Evolutionary conservation across 2,329 filamentous ascomycete genomes (phyloP), one percentile per base, ranked within the genome.

Genomic region (Orbilia javanica): DNA sequence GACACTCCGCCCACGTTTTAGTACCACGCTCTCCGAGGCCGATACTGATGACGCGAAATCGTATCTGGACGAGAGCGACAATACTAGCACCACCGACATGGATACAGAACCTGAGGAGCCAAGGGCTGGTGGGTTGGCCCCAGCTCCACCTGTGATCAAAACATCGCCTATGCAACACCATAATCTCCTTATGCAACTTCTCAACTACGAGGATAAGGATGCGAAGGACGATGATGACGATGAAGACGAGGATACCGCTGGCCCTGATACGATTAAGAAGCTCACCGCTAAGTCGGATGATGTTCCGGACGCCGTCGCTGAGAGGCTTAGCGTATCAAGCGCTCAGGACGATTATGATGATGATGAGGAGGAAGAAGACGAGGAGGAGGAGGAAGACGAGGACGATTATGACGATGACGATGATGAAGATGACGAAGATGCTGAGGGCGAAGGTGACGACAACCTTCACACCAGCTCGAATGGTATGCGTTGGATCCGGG

Each of bases 401-500:
- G 64, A 76, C 8, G 64, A 76, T 3, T 50, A 77, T 1, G 79
- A 80, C 3, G 81, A 80, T 13, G 81, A 81, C 3, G 80, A 80
- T 22, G 80, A 81, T 42, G 66, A 64, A 18, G 79, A 80, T 3
- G 79, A 79, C 3, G 81, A 79, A 18, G 81, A 79, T 6, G 80
- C 80, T 25, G 80, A 80, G 57, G 46, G 46, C 20, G 20, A 50
- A n/a, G 46, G 46, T 50, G 46, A 50, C 13, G 46, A 25, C 20
- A 71, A 78, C 25, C 77, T 81, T 11, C 80, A 80, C 34, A 79
- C 79, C 29, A 72, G 75, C 29, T 98, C 96, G 90, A 94, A 96
- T 80, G 94, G 97, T 79, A 92, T 95, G 86, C 97, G 97, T 84
- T 99, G 96, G 93, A 98, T 99, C 94, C 97, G 98, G 86, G 96